phyloP scores from a whole-genome alignment of 768 basidiomycete genomes.

The Hebeloma cylindrosporum region DNA sequence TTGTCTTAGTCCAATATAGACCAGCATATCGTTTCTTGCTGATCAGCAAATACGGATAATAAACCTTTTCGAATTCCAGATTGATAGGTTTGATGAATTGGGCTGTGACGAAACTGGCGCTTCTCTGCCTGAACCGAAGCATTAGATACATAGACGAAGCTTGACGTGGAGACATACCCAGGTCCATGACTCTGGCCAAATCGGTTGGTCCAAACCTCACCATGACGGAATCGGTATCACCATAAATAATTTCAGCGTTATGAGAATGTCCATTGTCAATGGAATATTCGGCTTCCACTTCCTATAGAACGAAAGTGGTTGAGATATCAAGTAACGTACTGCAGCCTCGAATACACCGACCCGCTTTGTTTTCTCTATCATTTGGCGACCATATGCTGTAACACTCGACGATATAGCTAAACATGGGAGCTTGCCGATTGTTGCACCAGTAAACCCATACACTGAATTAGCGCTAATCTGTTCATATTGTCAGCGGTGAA shows the following conservation, averaged over 20 bases:
- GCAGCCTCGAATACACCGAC: too few species aligned
- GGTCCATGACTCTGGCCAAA: constrained; percentile 81
- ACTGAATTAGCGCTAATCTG: constrained; percentile 99
- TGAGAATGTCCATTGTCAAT: constrained; percentile 81
- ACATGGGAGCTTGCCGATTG: constrained; percentile 95
- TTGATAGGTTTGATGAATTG: constrained; percentile 97
- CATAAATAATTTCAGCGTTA: constrained; percentile 95
- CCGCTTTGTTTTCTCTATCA: constrained; percentile 97
- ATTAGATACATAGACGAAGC: not conserved
- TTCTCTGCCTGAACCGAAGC: constrained; percentile 66
- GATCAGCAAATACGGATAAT: constrained; percentile 96
- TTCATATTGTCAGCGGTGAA: not conserved
- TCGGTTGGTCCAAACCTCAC: constrained; percentile 93
- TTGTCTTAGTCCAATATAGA: constrained; percentile 93
- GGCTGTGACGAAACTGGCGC: constrained; percentile 89
- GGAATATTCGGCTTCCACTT: constrained; percentile 87
- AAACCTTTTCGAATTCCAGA: constrained; percentile 98
- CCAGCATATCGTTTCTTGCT: constrained; percentile 99
- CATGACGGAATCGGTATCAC: constrained; percentile 99
- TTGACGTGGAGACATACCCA: constrained; percentile 55
- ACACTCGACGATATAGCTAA: constrained; percentile 92
- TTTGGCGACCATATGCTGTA: constrained; percentile 96
- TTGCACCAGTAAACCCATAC: constrained; percentile 98
- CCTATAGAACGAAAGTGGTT: constrained; percentile 38
- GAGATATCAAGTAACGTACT: too few species aligned